These are phyloP conservation scores for Leucaena leucocephala DNA, from an alignment of 306 rosid species.

Conservation along the genomic window DNA sequence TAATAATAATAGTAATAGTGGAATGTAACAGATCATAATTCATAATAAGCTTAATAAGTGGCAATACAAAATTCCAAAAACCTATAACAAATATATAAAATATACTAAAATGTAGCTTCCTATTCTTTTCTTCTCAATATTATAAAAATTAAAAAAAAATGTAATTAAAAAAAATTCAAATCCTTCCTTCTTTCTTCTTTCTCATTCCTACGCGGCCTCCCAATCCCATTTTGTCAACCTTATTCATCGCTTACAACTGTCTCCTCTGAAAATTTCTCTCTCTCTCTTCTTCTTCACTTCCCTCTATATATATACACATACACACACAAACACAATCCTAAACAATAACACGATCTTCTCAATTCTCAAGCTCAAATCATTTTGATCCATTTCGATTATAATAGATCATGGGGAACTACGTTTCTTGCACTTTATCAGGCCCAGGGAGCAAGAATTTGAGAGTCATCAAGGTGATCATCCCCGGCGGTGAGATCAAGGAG, in stretches of 20 bases:
- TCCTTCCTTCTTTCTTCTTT: not conserved
- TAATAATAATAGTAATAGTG: not conserved
- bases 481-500: conserved; percentile 57
- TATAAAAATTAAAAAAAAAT: not conserved
- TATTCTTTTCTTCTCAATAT: not conserved
- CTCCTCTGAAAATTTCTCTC: conserved; percentile 16
- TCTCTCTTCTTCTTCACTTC: not conserved
- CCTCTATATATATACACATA: not conserved
- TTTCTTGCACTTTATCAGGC: conserved; percentile 57
- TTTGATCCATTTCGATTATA: not conserved
- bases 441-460: conserved; percentile 43
- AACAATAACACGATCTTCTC: not conserved
- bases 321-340: not conserved
- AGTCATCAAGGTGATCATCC: conserved; percentile 63
- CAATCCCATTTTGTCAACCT: conserved; percentile 29
- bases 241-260: conserved; percentile 18
- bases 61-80: too few species aligned
- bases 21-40: too few species aligned
- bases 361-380: not conserved
- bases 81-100: not conserved
- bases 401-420: too few species aligned
- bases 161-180: not conserved
- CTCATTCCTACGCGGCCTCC: conserved; percentile 44
- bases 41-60: too few species aligned
- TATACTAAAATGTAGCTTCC: conserved; percentile 41